phyloP scores from a whole-genome alignment of 495 filamentous ascomycete species.

The Hypoxylon perforatum region DNA sequence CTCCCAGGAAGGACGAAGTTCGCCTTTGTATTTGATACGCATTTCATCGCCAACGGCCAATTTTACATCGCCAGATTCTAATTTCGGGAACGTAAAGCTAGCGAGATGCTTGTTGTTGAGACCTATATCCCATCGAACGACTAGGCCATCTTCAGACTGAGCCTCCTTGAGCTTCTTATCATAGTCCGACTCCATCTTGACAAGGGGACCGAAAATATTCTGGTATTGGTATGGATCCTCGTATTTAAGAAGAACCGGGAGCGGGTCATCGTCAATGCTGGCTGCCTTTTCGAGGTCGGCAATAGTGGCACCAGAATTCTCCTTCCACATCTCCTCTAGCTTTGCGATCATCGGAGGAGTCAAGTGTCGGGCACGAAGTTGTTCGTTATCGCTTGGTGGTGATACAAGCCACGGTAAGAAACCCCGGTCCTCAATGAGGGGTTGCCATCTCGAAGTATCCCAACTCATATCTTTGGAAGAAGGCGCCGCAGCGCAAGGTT shows the following conservation, averaged over 20 bases:
- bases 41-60: conserved; percentile 98
- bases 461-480: conserved; percentile 99
- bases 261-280: conserved; percentile 93
- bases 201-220: conserved; percentile 96
- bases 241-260: conserved; percentile 91
- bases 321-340: conserved; percentile 99
- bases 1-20: conserved; percentile 94
- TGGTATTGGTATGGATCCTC: conserved; percentile 99
- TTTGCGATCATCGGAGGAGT: conserved; percentile 96
- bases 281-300: conserved; percentile 93
- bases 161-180: conserved; percentile 99
- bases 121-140: conserved; percentile 95
- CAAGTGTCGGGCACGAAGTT: conserved; percentile 92
- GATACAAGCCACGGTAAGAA: conserved; percentile 95
- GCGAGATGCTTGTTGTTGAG: conserved; percentile 98
- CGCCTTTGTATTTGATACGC: conserved; percentile 95
- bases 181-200: conserved; percentile 99
- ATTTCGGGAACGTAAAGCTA: conserved; percentile 95
- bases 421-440: conserved; percentile 94
- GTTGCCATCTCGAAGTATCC: conserved; percentile 98
- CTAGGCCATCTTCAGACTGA: conserved; percentile 92
- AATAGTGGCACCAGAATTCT: conserved; percentile 88
- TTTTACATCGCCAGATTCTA: conserved; percentile 98
- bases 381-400: conserved; percentile 90
- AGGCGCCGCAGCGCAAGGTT: conserved; percentile 92